Percentiles rank a stretch among this genome's conserved stretches.
phyloP scores from a whole-genome alignment of 495 filamentous ascomycete genomes.

The Penicillium desertorum region DNA sequence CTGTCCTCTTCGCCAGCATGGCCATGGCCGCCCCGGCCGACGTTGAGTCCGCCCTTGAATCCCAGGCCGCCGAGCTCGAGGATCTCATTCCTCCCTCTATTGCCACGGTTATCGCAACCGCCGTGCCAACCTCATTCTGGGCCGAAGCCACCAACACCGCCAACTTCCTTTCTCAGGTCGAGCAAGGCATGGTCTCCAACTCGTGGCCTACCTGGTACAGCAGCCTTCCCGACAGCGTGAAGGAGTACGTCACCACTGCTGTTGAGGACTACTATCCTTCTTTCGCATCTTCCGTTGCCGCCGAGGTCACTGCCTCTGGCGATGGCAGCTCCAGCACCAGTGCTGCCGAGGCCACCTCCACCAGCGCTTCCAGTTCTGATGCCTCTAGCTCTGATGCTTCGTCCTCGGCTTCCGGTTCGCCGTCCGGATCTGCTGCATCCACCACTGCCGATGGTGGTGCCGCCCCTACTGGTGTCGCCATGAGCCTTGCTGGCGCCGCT shows the following conservation, averaged over 20 bases:
- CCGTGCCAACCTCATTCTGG: slow-evolving; percentile 19
- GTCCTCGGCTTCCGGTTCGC: slow-evolving; percentile 14
- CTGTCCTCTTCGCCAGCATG: slow-evolving; percentile 21
- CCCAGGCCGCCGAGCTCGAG: slow-evolving; percentile 4
- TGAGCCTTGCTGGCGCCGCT: slow-evolving; percentile 22
- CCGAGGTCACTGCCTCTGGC: background rate
- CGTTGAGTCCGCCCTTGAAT: background rate
- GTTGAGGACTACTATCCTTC: slow-evolving; percentile 16
- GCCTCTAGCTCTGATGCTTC: slow-evolving; percentile 2
- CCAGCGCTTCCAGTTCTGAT: slow-evolving; percentile 1
- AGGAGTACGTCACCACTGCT: slow-evolving; percentile 21
- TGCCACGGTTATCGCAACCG: slow-evolving; percentile 19
- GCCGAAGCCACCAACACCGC: slow-evolving; percentile 14
- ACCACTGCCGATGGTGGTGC: slow-evolving; percentile 19
- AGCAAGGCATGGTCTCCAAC: slow-evolving; percentile 17
- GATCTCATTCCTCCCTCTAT: slow-evolving; percentile 17
- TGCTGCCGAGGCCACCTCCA: background rate
- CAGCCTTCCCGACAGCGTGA: slow-evolving; percentile 23
- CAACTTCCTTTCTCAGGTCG: slow-evolving; percentile 6
- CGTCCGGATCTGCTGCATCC: slow-evolving; percentile 17
- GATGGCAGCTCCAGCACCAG: background rate
- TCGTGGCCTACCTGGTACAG: slow-evolving; percentile 25
- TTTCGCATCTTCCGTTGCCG: slow-evolving; percentile 6
- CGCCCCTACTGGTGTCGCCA: slow-evolving; percentile 19
- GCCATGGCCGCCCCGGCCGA: slow-evolving; percentile 24